These are phyloP conservation scores for Kuraishia molischiana DNA, from an alignment of 805 yeast species.

Conservation along the genomic window DNA sequence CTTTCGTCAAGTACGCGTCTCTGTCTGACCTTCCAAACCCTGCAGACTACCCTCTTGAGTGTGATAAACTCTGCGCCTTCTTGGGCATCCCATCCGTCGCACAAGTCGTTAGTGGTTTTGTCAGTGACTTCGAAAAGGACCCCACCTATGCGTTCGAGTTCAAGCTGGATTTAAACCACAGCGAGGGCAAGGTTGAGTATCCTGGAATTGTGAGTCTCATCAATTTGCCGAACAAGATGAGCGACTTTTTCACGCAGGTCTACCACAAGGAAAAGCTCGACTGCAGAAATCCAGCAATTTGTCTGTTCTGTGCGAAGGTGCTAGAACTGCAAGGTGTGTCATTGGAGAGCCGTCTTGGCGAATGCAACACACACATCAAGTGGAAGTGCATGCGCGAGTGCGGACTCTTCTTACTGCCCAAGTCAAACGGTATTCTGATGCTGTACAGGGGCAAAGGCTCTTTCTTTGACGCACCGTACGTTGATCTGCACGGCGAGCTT, in stretches of 20 bases:
- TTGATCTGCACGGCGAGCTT: slow-evolving; percentile 80
- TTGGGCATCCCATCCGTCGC: slow-evolving; percentile 35
- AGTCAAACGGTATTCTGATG: slow-evolving; percentile 53
- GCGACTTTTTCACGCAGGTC: slow-evolving; percentile 54
- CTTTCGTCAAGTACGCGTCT: slow-evolving; percentile 42
- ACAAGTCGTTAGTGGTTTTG: slow-evolving; percentile 13
- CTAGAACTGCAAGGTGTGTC: slow-evolving; percentile 58
- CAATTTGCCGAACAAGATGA: slow-evolving; percentile 57
- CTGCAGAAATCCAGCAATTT: slow-evolving; percentile 71
- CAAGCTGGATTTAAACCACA: slow-evolving; percentile 2
- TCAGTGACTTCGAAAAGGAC: slow-evolving; percentile 1
- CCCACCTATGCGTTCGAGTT: neutral
- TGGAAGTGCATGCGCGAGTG: slow-evolving; percentile 52
- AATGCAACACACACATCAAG: slow-evolving; percentile 65
- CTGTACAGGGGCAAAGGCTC: slow-evolving; percentile 74
- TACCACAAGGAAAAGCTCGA: slow-evolving; percentile 35
- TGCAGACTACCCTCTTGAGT: slow-evolving; percentile 29
- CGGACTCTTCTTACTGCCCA: slow-evolving; percentile 71
- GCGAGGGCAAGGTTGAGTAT: slow-evolving; percentile 30
- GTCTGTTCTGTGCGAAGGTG: slow-evolving; percentile 70
- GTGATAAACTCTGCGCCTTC: slow-evolving; percentile 40
- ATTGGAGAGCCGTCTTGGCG: slow-evolving; percentile 51
- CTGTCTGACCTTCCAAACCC: slow-evolving; percentile 15
- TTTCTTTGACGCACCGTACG: slow-evolving; percentile 73
- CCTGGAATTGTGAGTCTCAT: slow-evolving; percentile 59